These are phyloP conservation scores for Chimonanthus praecox DNA, from an alignment of 164 flowering plant genomes.

Conservation along the genomic window DNA sequence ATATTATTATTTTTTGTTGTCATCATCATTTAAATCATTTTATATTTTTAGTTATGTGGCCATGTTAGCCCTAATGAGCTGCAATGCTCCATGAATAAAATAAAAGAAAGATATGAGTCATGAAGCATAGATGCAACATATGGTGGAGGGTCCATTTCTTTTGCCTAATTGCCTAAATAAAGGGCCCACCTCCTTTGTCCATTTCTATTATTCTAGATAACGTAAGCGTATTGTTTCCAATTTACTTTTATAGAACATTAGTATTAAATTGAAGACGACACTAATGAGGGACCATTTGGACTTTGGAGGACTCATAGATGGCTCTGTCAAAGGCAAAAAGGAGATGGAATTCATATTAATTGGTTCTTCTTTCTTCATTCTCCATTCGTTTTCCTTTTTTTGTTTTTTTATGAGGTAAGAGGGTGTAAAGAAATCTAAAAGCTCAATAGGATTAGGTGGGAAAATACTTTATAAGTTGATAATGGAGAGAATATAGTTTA, in stretches of 20 bases:
- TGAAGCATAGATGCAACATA: neutral
- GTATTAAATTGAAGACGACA: neutral
- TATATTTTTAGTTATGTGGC: no score
- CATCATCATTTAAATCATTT: no score
- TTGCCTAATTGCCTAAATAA: neutral
- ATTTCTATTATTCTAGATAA: neutral
- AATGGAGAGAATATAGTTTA: no score
- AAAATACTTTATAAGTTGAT: no score
- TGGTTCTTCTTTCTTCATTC: neutral
- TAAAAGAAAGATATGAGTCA: neutral
- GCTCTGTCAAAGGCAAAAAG: neutral
- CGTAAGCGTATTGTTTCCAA: neutral
- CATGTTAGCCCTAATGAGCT: no score
- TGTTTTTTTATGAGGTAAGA: neutral
- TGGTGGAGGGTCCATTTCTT: slow-evolving; percentile 1
- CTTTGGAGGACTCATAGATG: neutral
- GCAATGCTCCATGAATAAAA: neutral
- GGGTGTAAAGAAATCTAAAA: neutral
- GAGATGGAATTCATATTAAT: neutral
- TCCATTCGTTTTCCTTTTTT: neutral
- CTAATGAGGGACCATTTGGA: neutral
- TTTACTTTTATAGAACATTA: neutral
- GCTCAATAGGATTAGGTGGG: neutral
- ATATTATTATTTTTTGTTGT: no score
- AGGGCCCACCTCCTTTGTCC: neutral